Percentiles rank a stretch among this genome's conserved stretches.
Evolutionary conservation across 345 rosid genomes (phyloP).

Genomic region (Ceriops zippeliana): DNA sequence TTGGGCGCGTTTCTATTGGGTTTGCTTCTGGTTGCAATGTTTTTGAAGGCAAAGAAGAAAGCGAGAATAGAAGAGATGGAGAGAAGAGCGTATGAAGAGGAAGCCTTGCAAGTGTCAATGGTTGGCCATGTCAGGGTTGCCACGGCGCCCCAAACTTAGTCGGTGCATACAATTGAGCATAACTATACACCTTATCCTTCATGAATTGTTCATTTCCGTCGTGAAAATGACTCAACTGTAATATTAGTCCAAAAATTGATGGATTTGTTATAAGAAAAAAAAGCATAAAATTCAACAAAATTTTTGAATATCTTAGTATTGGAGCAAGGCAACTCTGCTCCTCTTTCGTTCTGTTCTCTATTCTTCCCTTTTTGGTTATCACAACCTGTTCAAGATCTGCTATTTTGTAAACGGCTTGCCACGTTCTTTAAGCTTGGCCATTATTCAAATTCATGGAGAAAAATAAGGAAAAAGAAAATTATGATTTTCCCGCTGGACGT

Average conservation of each 20-base stretch:
- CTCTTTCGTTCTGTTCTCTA: slow-evolving; percentile 13
- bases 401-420: too few relatives aligned
- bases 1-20: slow-evolving; percentile 64
- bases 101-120: slow-evolving; percentile 89
- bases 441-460: too few relatives aligned
- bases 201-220: slow-evolving; percentile 4
- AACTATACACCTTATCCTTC: slow-evolving; percentile 40
- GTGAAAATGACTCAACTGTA: slow-evolving; percentile 37
- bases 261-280: slow-evolving; percentile 12
- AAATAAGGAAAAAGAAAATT: too few relatives aligned
- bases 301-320: slow-evolving; percentile 1
- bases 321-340: slow-evolving; percentile 19
- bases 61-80: slow-evolving; percentile 75
- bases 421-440: too few relatives aligned
- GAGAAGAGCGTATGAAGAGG: slow-evolving; percentile 90
- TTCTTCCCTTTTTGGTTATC: not conserved
- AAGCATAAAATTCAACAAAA: slow-evolving; percentile 5
- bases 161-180: slow-evolving; percentile 70
- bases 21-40: slow-evolving; percentile 60
- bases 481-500: too few relatives aligned
- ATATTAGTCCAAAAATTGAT: slow-evolving; percentile 17
- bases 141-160: slow-evolving; percentile 60
- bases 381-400: too few relatives aligned
- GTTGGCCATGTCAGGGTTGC: slow-evolving; percentile 81
- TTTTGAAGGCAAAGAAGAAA: slow-evolving; percentile 72